Conservation (phyloP, 2,329 filamentous ascomycete genomes). For the Alternaria triticina region DNA sequence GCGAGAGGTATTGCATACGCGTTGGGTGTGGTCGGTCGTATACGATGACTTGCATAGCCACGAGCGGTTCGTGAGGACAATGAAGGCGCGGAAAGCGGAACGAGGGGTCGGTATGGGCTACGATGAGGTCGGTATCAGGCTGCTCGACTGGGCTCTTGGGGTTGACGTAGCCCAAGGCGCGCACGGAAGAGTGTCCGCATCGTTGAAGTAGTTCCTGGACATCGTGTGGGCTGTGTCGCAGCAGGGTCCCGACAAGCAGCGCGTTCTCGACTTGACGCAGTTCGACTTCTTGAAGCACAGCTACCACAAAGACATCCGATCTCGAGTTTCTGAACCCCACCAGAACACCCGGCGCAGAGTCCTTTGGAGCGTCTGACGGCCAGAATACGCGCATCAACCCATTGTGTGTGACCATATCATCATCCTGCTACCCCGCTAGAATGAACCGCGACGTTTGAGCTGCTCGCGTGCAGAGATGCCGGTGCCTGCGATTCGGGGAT, state of each 20-base stretch:
- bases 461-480: slow-evolving; percentile 96
- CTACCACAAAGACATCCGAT: slow-evolving; percentile 87
- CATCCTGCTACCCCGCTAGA: slow-evolving; percentile 67
- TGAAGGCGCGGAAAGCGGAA: slow-evolving; percentile 72
- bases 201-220: slow-evolving; percentile 81
- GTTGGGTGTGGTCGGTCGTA: slow-evolving; percentile 86
- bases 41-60: slow-evolving; percentile 84
- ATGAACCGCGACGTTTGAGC: slow-evolving; percentile 90
- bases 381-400: slow-evolving; percentile 98
- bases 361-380: slow-evolving; percentile 83
- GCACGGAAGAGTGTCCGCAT: slow-evolving; percentile 82
- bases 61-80: slow-evolving; percentile 67
- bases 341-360: slow-evolving; percentile 79
- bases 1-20: slow-evolving; percentile 95
- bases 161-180: slow-evolving; percentile 87
- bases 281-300: slow-evolving; percentile 88
- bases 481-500: slow-evolving; percentile 77
- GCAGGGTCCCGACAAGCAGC: slow-evolving; percentile 80
- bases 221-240: slow-evolving; percentile 81
- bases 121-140: slow-evolving; percentile 74
- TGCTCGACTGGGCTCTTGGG: slow-evolving; percentile 54
- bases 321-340: slow-evolving; percentile 96
- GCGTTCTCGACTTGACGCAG: slow-evolving; percentile 77
- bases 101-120: slow-evolving; percentile 60
- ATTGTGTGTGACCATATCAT: slow-evolving; percentile 72